Percentiles rank a stretch among this genome's conserved stretches.
phyloP scores from a whole-genome alignment of 768 basidiomycete species.

The Trametes coccinea region DNA sequence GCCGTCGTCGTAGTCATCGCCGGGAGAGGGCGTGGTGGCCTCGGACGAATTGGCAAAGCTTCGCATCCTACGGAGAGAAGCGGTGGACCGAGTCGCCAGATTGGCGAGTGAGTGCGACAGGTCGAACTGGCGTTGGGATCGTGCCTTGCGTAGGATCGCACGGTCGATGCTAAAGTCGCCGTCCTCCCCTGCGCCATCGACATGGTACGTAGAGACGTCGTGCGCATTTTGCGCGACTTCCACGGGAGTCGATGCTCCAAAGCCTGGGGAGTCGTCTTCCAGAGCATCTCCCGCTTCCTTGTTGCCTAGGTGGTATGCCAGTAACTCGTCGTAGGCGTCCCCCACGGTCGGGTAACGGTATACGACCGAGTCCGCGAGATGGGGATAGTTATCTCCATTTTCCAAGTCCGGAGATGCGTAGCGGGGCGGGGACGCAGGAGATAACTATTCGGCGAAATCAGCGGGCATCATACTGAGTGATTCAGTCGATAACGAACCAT shows the following conservation, averaged over 20 bases:
- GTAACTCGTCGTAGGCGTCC: conserved; percentile 4
- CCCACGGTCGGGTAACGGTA: background rate
- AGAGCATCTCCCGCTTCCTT: background rate
- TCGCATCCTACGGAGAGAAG: conserved; percentile 1
- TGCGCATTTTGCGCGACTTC: background rate
- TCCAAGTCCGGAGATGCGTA: background rate
- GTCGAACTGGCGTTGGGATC: background rate
- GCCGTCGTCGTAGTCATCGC: background rate
- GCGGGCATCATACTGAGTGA: background rate
- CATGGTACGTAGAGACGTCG: background rate
- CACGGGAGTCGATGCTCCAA: background rate
- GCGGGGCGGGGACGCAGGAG: background rate
- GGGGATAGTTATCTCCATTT: background rate
- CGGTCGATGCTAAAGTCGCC: conserved; percentile 14
- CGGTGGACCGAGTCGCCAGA: conserved; percentile 8
- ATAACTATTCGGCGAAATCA: background rate
- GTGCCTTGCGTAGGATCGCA: conserved; percentile 14
- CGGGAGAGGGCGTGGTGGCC: background rate
- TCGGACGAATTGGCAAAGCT: background rate
- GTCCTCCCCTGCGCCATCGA: conserved; percentile 8
- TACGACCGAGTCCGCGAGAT: background rate
- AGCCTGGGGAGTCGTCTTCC: background rate
- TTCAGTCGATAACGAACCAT: background rate
- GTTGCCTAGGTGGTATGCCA: conserved; percentile 5
- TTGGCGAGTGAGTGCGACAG: conserved; percentile 3